These are phyloP conservation scores for Trichoderma sp. DNA, from an alignment of 2,329 filamentous ascomycete genomes.

Conservation along the genomic window DNA sequence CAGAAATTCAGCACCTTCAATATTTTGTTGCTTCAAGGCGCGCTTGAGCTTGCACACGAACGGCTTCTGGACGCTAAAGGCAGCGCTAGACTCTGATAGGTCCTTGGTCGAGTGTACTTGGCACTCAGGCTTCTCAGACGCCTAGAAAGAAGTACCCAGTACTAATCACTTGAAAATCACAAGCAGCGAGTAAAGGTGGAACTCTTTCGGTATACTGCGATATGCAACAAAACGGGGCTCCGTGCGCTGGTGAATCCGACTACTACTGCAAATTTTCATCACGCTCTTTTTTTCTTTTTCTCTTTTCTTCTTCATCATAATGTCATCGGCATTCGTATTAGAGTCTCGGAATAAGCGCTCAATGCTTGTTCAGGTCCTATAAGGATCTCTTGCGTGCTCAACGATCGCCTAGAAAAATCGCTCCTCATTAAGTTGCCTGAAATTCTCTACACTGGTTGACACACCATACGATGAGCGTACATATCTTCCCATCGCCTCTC, in stretches of 20 bases:
- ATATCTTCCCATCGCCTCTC: constrained; percentile 29
- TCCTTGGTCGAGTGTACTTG: background rate
- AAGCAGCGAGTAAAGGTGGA: background rate
- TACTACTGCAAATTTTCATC: constrained; percentile 30
- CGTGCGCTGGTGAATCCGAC: background rate
- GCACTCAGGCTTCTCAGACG: no score
- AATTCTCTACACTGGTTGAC: constrained; percentile 49
- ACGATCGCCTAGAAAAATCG: constrained; percentile 90
- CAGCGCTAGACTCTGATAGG: background rate
- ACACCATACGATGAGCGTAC: constrained; percentile 47
- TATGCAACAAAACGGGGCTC: constrained; percentile 32
- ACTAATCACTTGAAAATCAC: background rate
- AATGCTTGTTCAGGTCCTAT: constrained; percentile 89
- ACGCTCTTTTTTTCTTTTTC: constrained; percentile 30
- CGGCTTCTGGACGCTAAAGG: constrained; percentile 8
- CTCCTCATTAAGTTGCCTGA: constrained; percentile 73
- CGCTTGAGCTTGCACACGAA: constrained; percentile 20
- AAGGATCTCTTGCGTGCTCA: constrained; percentile 91
- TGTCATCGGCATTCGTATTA: constrained; percentile 93
- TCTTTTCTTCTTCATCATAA: constrained; percentile 60
- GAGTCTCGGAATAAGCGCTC: constrained; percentile 97
- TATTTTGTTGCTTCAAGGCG: constrained; percentile 23
- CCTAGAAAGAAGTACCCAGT: background rate
- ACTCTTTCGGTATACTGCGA: constrained; percentile 21
- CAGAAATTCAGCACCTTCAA: constrained; percentile 17